Conservation (phyloP, 129 eudicot species). For the Saussurea involucrata region DNA sequence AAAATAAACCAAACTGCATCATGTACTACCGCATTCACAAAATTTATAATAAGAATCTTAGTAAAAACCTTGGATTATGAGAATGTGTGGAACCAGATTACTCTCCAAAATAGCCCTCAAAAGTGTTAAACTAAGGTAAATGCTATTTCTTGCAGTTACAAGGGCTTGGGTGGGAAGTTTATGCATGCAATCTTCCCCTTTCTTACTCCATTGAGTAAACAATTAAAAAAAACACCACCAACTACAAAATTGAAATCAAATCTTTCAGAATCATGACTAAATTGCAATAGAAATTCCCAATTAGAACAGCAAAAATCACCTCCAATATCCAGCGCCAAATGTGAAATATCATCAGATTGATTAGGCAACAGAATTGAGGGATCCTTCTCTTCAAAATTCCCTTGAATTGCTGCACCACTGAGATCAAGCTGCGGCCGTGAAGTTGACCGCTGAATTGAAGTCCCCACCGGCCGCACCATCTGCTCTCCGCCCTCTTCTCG, state of each 20-base stretch:
- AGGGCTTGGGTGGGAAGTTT: not conserved
- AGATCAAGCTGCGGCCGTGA: slow-evolving; percentile 92
- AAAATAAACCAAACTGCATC: not conserved
- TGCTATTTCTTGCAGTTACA: not conserved
- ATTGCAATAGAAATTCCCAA: not conserved
- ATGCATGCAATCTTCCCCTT: not conserved
- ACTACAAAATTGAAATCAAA: not conserved
- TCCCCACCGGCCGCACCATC: slow-evolving; percentile 58
- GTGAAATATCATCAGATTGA: slow-evolving; percentile 97
- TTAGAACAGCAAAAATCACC: slow-evolving; percentile 37
- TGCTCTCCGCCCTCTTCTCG: slow-evolving; percentile 45
- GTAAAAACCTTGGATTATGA: not conserved
- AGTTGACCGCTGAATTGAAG: slow-evolving; percentile 65
- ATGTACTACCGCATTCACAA: not conserved
- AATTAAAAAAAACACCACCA: not conserved
- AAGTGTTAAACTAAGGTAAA: too few relatives aligned
- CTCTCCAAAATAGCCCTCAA: not conserved
- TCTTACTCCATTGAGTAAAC: not conserved
- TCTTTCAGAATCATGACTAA: not conserved
- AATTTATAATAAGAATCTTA: not conserved
- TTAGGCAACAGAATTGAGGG: slow-evolving; percentile 91
- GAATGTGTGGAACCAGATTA: not conserved
- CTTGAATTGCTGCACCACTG: slow-evolving; percentile 94
- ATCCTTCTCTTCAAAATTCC: slow-evolving; percentile 90
- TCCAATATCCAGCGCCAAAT: slow-evolving; percentile 94